Conservation (phyloP, 176 grass and related monocot species). For the Urochloa ruziziensis region DNA sequence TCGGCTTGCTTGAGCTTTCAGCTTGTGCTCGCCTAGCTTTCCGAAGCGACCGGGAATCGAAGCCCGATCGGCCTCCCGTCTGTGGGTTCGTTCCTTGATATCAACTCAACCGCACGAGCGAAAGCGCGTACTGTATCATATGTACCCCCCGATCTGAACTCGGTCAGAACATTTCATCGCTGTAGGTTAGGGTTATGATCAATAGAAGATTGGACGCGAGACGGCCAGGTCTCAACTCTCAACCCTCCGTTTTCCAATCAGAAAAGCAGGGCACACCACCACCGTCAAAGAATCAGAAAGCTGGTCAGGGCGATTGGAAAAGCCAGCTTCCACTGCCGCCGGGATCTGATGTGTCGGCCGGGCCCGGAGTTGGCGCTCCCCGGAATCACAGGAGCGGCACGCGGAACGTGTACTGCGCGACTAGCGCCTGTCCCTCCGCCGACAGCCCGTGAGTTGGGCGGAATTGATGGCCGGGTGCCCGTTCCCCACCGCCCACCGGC, state of each 20-base stretch:
- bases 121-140: neutral
- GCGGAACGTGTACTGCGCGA: conserved; percentile 19
- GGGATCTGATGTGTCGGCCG: neutral
- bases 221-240: neutral
- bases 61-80: neutral
- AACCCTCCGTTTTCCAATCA: neutral
- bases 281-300: neutral
- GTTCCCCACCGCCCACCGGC: neutral
- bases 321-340: neutral
- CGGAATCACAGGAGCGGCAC: conserved; percentile 28
- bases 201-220: neutral
- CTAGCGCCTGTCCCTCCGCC: conserved; percentile 26
- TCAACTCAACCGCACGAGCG: conserved; percentile 2
- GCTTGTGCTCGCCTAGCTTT: neutral
- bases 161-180: neutral
- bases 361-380: neutral
- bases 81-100: conserved; percentile 7
- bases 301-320: neutral
- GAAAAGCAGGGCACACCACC: neutral
- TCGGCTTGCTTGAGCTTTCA: conserved; percentile 6
- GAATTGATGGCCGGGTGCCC: neutral
- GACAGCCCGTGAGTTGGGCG: conserved; percentile 15
- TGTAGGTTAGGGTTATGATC: neutral
- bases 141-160: neutral
- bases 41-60: conserved; percentile 14